Conservation (phyloP, 2,329 filamentous ascomycete genomes). For the Grosmannia penicillata region DNA sequence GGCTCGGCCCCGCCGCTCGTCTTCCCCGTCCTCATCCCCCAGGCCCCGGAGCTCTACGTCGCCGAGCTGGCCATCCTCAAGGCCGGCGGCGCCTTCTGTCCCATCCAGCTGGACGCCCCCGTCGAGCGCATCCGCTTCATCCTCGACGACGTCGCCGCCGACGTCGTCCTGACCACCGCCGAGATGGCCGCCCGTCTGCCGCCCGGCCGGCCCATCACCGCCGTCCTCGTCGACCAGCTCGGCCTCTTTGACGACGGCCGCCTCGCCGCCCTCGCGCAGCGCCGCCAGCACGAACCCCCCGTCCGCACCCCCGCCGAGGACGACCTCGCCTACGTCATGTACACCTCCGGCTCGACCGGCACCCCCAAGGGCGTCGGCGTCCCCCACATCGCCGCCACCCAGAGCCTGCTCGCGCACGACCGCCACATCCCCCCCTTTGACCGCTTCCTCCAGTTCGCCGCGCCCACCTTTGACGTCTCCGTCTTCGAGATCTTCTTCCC, state of each 20-base stretch:
- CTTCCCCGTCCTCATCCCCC: constrained; percentile 63
- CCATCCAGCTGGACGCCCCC: constrained; percentile 65
- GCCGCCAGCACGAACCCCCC: not conserved
- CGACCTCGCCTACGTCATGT: constrained; percentile 74
- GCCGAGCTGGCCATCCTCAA: constrained; percentile 65
- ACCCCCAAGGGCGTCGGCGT: constrained; percentile 77
- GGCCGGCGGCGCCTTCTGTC: constrained; percentile 74
- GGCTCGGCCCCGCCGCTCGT: constrained; percentile 22
- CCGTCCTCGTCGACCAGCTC: constrained; percentile 22
- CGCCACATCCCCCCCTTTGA: constrained; percentile 59
- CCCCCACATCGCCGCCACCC: constrained; percentile 65
- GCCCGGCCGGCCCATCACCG: constrained; percentile 14
- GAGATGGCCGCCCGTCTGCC: constrained; percentile 28
- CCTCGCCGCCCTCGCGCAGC: no score
- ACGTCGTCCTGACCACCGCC: constrained; percentile 49
- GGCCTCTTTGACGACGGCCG: not conserved
- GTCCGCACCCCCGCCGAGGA: constrained; percentile 11
- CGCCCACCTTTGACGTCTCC: constrained; percentile 86
- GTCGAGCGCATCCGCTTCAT: constrained; percentile 68
- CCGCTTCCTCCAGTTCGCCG: constrained; percentile 81
- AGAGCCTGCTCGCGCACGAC: constrained; percentile 71
- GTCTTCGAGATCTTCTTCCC: constrained; percentile 94
- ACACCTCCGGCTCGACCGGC: constrained; percentile 83
- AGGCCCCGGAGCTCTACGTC: constrained; percentile 65
- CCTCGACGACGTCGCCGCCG: constrained; percentile 57